Evolutionary conservation across 352 stramenopile species (phyloP).

Genomic region (Pythium phragmiticola): DNA sequence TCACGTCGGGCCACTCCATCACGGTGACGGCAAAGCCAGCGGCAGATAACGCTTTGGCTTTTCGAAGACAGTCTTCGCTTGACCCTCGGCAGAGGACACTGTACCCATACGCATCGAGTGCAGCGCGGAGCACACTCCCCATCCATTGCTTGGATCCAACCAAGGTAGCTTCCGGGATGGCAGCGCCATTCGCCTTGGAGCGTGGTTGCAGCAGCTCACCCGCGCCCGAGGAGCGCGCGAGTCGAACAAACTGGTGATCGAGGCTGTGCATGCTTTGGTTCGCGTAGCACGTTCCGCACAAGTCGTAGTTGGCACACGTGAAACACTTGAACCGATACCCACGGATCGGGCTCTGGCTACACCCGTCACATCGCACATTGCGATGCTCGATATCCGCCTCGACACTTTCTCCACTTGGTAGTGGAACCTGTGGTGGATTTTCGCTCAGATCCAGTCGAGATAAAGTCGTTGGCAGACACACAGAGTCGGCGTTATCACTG

Average conservation of each 20-base stretch:
- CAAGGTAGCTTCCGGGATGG: slow-evolving; percentile 47
- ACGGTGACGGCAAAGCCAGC: slow-evolving; percentile 49
- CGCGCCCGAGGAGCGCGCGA: slow-evolving; percentile 40
- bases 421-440: not conserved
- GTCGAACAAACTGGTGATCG: slow-evolving; percentile 69
- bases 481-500: not conserved
- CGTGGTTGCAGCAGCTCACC: slow-evolving; percentile 61
- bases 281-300: slow-evolving; percentile 67
- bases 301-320: slow-evolving; percentile 72
- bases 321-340: slow-evolving; percentile 81
- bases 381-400: slow-evolving; percentile 42
- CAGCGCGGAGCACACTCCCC: slow-evolving; percentile 43
- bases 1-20: slow-evolving; percentile 34
- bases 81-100: slow-evolving; percentile 42
- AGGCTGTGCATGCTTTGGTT: slow-evolving; percentile 48
- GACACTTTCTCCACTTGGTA: not conserved
- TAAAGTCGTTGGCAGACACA: slow-evolving; percentile 12
- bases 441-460: slow-evolving; percentile 8
- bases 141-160: slow-evolving; percentile 72
- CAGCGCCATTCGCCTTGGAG: slow-evolving; percentile 46
- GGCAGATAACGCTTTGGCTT: slow-evolving; percentile 37
- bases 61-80: slow-evolving; percentile 35
- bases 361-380: slow-evolving; percentile 79
- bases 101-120: slow-evolving; percentile 51
- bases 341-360: slow-evolving; percentile 62